phyloP scores from a whole-genome alignment of 1,284 basidiomycete species.

The Thelephora terrestris region DNA sequence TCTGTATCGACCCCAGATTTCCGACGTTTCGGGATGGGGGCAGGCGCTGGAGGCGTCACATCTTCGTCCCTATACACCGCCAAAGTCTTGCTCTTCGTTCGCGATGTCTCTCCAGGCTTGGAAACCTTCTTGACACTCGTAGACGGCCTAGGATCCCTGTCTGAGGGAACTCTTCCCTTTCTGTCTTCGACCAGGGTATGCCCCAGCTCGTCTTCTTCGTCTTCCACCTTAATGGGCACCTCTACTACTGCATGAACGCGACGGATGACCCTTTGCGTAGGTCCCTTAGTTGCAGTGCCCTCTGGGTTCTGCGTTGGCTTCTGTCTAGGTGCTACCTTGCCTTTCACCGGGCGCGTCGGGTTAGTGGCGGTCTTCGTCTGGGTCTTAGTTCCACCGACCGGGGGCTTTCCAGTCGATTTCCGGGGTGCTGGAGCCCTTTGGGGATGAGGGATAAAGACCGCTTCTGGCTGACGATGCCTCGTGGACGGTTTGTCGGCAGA shows the following conservation, averaged over 20 bases:
- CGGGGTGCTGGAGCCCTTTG: too few species aligned
- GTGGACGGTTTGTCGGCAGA: background rate
- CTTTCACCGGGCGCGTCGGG: background rate
- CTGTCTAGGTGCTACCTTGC: background rate
- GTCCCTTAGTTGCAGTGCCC: background rate
- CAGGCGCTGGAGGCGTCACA: too few species aligned
- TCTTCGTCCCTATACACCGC: background rate
- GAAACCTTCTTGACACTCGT: background rate
- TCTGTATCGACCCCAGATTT: background rate
- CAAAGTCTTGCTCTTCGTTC: background rate
- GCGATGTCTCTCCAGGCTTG: background rate
- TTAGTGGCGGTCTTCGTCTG: background rate
- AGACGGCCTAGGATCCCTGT: background rate
- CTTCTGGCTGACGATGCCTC: too few species aligned
- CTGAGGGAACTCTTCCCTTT: background rate
- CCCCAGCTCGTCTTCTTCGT: slow-evolving; percentile 17
- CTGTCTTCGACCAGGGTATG: slow-evolving; percentile 28
- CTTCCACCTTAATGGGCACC: slow-evolving; percentile 36
- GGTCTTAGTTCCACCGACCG: too few species aligned
- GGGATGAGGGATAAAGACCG: too few species aligned
- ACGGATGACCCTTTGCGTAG: slow-evolving; percentile 24
- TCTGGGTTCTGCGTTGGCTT: background rate
- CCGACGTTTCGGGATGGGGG: background rate
- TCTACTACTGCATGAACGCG: slow-evolving; percentile 35
- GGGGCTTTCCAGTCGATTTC: too few species aligned